A percentile compares a stretch with the other conserved stretches of the same genome.
These are phyloP conservation scores for Circinella umbellata DNA, from an alignment of 371 early-diverging fungal genomes.

Conservation along the genomic window DNA sequence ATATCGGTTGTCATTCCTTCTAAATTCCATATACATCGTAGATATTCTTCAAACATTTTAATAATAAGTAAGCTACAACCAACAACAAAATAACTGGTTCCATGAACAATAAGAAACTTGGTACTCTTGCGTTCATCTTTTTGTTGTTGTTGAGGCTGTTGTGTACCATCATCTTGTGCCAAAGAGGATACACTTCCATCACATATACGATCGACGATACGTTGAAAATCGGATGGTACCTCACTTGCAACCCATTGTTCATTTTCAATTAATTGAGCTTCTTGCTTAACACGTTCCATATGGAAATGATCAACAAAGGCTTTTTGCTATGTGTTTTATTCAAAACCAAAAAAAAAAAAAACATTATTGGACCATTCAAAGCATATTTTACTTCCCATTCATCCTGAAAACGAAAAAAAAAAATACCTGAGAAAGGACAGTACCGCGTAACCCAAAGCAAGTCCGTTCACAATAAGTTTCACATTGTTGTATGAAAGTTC, in stretches of 20 bases:
- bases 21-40: constrained; percentile 79
- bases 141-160: not conserved
- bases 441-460: constrained; percentile 86
- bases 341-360: not conserved
- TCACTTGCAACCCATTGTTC: constrained; percentile 95
- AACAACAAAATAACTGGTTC: constrained; percentile 80
- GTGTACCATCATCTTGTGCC: constrained; percentile 8
- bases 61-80: constrained; percentile 83
- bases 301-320: constrained; percentile 90
- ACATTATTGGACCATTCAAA: not conserved
- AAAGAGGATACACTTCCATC: constrained; percentile 38
- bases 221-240: constrained; percentile 91
- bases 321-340: constrained; percentile 63
- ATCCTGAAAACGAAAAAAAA: not conserved
- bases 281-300: constrained; percentile 86
- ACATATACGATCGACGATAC: constrained; percentile 78
- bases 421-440: constrained; percentile 71
- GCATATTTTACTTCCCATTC: not conserved
- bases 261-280: constrained; percentile 87
- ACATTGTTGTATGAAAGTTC: constrained; percentile 77
- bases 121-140: constrained; percentile 30
- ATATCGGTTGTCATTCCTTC: constrained; percentile 80
- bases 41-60: constrained; percentile 89
- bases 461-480: constrained; percentile 80
- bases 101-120: constrained; percentile 61